Evolutionary conservation across 768 basidiomycete genomes (phyloP).

Genomic region (Mycena vulgaris): DNA sequence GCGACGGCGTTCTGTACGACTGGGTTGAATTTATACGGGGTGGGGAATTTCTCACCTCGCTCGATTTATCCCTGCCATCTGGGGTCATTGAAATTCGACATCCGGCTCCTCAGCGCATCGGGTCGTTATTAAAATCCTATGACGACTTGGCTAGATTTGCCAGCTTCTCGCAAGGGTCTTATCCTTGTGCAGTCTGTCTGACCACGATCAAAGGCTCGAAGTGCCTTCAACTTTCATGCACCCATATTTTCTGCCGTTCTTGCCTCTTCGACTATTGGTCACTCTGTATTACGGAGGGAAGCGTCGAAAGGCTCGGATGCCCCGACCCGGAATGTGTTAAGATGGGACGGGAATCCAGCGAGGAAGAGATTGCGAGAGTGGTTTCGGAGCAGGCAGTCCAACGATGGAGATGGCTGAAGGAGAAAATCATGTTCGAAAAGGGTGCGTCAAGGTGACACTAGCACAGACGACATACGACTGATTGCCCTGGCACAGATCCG

Average conservation of each 20-base stretch:
- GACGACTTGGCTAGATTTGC: slow-evolving; percentile 62
- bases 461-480: background rate
- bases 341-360: slow-evolving; percentile 67
- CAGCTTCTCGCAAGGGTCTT: slow-evolving; percentile 75
- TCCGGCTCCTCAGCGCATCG: slow-evolving; percentile 68
- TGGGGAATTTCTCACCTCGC: slow-evolving; percentile 71
- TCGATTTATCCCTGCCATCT: slow-evolving; percentile 54
- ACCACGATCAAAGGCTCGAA: slow-evolving; percentile 80
- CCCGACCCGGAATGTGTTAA: slow-evolving; percentile 89
- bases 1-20: slow-evolving; percentile 73
- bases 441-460: slow-evolving; percentile 57
- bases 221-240: slow-evolving; percentile 79
- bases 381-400: slow-evolving; percentile 74
- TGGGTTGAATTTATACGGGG: slow-evolving; percentile 83
- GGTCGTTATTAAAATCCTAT: slow-evolving; percentile 63
- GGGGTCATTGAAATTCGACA: slow-evolving; percentile 60
- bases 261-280: slow-evolving; percentile 90
- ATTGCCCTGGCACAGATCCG: slow-evolving; percentile 67
- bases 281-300: slow-evolving; percentile 85
- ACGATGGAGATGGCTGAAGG: slow-evolving; percentile 85
- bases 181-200: slow-evolving; percentile 85
- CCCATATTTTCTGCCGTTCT: slow-evolving; percentile 87
- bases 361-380: slow-evolving; percentile 82
- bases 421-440: slow-evolving; percentile 80
- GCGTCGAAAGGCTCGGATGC: slow-evolving; percentile 82